Evolutionary conservation across 805 yeast species (phyloP), one percentile per base, ranked within the genome.

Genomic region (Naumovozyma baii): DNA sequence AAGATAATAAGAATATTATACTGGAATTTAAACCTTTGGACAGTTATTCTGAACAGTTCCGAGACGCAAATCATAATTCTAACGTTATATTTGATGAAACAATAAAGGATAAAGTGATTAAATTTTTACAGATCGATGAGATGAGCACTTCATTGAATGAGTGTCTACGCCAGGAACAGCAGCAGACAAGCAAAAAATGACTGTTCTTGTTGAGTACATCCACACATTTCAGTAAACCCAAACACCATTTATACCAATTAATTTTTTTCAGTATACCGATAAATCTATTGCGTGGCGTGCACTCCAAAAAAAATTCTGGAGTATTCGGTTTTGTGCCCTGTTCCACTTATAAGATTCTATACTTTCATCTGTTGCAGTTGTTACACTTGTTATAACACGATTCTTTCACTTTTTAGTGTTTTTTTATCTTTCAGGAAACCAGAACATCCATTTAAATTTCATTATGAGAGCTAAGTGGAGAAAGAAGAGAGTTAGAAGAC

Each of bases 401-500:
- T 13, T n/a, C 25, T 25, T 25, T 25, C 20, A 15, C 12, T 7
- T 4, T 17, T 22, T 12, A 19, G 13, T 20, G 28, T 16, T 29
- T 31, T 2, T 16, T 31, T 16, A 20, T 28, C 33, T 7, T 33
- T 33, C 16, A n/a, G 16, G 13, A 33, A 38, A 28, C 19, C 18
- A 22, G 26, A 22, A 22, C 30, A 30, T 30, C 33, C 41, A 29
- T 17, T 16, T 31, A 18, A n/a, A 12, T 31, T 28, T 36, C 65
- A 64, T 66, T 63, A 83, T 83, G 94, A 83, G 94, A 81, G 80
- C 83, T 76, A 88, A 88, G 83, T 88, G 96, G 97, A 90, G 96
- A 84, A 90, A 90, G 84, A 90, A 90, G 95, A 90, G 97, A 88
- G 94, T 83, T 74, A 88, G 97, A 85, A 86, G 97, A 85, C 84